Conservation (phyloP, 2,329 filamentous ascomycete genomes). For the Camillea tinctor region DNA sequence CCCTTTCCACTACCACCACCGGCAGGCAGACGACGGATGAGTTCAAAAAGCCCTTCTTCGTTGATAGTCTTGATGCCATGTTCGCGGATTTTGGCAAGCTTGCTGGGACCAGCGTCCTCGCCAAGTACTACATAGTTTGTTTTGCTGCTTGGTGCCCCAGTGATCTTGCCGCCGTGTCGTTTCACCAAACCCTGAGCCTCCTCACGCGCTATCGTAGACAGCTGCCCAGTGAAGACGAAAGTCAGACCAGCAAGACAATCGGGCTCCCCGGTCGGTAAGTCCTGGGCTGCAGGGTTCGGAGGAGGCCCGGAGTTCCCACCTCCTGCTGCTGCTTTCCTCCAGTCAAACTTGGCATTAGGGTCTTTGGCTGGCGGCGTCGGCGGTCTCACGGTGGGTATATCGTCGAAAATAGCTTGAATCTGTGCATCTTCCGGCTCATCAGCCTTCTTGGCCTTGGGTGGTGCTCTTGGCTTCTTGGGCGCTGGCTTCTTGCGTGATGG, state of each 20-base stretch:
- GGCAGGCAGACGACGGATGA: conserved; percentile 78
- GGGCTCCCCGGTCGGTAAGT: conserved; percentile 78
- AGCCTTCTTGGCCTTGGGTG: conserved; percentile 62
- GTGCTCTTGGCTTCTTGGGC: conserved; percentile 56
- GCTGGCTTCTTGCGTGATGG: conserved; percentile 51
- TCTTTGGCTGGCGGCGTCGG: conserved; percentile 79
- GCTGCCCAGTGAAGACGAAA: conserved; percentile 92
- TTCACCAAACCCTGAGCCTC: conserved; percentile 87
- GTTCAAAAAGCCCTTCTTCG: conserved; percentile 84
- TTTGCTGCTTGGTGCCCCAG: conserved; percentile 80
- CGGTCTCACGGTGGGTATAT: conserved; percentile 77
- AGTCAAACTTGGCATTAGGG: conserved; percentile 76
- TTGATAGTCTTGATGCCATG: conserved; percentile 87
- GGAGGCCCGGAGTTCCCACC: conserved; percentile 64
- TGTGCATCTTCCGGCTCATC: conserved; percentile 65
- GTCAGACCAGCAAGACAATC: conserved; percentile 87
- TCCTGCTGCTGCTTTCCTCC: conserved; percentile 58
- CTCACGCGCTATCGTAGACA: conserved; percentile 77
- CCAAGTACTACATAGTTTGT: conserved; percentile 93
- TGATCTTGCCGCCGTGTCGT: conserved; percentile 90
- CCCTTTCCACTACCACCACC: conserved; percentile 87
- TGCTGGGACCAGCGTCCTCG: conserved; percentile 87
- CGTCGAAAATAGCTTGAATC: conserved; percentile 82
- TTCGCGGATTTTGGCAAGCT: conserved; percentile 80
- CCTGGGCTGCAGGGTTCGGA: conserved; percentile 60